A percentile compares a stretch with the other conserved stretches of the same genome.
Conservation (phyloP, 2,329 filamentous ascomycete species). For the Rosellinia necatrix region DNA sequence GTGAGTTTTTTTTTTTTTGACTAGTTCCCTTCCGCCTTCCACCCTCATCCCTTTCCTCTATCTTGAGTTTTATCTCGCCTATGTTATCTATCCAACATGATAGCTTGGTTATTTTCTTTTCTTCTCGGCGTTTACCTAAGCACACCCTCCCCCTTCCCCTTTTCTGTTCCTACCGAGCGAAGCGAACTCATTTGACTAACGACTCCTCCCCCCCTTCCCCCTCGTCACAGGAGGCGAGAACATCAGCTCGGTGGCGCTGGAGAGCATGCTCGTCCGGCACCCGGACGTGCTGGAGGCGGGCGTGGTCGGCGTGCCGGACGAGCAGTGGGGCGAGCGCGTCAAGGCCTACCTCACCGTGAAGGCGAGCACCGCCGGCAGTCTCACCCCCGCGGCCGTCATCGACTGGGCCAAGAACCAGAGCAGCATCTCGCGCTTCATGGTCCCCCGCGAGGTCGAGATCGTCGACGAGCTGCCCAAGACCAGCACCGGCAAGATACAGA, state of each 20-base stretch:
- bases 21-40: neutral
- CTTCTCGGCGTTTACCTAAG: too few species aligned
- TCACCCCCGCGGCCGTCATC: slow-evolving; percentile 73
- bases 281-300: slow-evolving; percentile 89
- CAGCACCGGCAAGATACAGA: slow-evolving; percentile 94
- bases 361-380: slow-evolving; percentile 51
- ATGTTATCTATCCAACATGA: too few species aligned
- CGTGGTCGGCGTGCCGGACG: slow-evolving; percentile 84
- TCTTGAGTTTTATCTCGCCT: too few species aligned
- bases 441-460: slow-evolving; percentile 72
- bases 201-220: neutral
- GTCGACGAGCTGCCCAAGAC: slow-evolving; percentile 93
- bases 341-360: slow-evolving; percentile 91
- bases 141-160: neutral
- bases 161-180: neutral
- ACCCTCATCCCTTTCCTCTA: too few species aligned
- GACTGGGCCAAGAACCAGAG: slow-evolving; percentile 83
- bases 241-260: slow-evolving; percentile 90
- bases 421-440: slow-evolving; percentile 90
- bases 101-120: too few species aligned
- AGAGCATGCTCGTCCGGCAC: slow-evolving; percentile 86
- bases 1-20: slow-evolving; percentile 50
- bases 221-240: slow-evolving; percentile 97
- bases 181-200: neutral
- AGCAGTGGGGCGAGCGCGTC: slow-evolving; percentile 93